Evolutionary conservation across 2,329 filamentous ascomycete species (phyloP).

Genomic region (Fulvia fulva): DNA sequence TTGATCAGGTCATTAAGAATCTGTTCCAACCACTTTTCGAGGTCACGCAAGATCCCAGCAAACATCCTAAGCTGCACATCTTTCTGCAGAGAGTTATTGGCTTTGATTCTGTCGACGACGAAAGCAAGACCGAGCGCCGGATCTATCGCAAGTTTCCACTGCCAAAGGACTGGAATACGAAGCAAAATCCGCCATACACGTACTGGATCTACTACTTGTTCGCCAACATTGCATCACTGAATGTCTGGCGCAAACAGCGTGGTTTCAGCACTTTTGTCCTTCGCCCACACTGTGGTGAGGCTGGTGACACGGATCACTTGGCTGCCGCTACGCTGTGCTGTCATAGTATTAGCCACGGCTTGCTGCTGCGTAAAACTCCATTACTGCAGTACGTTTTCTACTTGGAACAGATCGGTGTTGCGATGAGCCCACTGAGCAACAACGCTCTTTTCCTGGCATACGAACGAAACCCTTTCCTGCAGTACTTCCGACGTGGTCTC

Average conservation of each 20-base stretch:
- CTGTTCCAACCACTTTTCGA: constrained; percentile 93
- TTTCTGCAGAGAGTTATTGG: constrained; percentile 94
- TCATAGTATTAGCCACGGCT: constrained; percentile 94
- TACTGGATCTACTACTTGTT: constrained; percentile 99
- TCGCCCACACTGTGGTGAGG: constrained; percentile 92
- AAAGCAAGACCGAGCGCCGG: constrained; percentile 91
- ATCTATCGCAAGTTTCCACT: constrained; percentile 95
- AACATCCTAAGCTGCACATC: constrained; percentile 87
- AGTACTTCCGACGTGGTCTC: constrained; percentile 89
- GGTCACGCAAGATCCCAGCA: constrained; percentile 80
- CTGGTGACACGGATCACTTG: constrained; percentile 92
- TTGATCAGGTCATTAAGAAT: constrained; percentile 85
- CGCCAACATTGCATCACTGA: constrained; percentile 88
- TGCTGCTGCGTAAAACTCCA: constrained; percentile 88
- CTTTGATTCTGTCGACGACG: constrained; percentile 96
- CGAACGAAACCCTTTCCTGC: constrained; percentile 91
- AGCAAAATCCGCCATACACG: constrained; percentile 95
- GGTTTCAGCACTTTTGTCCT: constrained; percentile 95
- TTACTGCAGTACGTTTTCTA: constrained; percentile 97
- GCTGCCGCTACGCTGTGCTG: constrained; percentile 87
- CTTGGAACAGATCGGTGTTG: constrained; percentile 94
- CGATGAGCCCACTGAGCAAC: constrained; percentile 98
- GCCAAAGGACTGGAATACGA: constrained; percentile 81
- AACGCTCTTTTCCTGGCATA: constrained; percentile 96
- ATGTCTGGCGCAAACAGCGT: constrained; percentile 82